phyloP scores from a whole-genome alignment of 2,329 filamentous ascomycete species.

The Monosporascus sp. region DNA sequence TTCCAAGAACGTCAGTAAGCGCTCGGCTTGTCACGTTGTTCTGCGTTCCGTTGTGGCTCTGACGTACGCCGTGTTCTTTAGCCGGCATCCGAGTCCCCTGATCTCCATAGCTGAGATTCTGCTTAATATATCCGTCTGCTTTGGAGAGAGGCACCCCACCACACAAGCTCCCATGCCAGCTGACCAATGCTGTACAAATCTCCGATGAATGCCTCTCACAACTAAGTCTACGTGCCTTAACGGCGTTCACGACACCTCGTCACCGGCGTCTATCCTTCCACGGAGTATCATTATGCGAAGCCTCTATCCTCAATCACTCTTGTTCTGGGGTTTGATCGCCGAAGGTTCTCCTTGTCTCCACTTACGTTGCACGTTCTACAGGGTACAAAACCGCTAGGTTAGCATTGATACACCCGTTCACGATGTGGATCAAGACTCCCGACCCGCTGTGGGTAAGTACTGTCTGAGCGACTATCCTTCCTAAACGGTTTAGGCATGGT shows the following conservation, averaged over 20 bases:
- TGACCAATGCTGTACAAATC: conserved; percentile 8
- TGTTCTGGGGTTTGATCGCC: not conserved
- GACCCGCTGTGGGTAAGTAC: too few species aligned
- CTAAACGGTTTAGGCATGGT: too few species aligned
- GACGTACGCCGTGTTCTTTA: conserved; percentile 4
- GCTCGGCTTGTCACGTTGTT: not conserved
- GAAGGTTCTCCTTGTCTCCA: not conserved
- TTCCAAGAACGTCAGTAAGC: not conserved
- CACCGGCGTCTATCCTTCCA: not conserved
- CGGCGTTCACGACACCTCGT: not conserved
- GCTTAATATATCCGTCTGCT: not conserved
- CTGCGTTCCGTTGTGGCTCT: not conserved
- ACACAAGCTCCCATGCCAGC: not conserved
- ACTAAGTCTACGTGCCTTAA: conserved; percentile 6
- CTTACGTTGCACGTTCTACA: not conserved
- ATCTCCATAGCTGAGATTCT: conserved; percentile 19
- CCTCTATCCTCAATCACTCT: not conserved
- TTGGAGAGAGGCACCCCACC: conserved; percentile 2
- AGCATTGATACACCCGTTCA: too few species aligned
- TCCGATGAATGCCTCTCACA: conserved; percentile 2
- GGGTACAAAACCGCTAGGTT: too few species aligned
- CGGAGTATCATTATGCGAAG: too few species aligned
- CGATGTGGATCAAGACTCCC: too few species aligned
- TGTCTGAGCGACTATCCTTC: too few species aligned
- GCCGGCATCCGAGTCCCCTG: conserved; percentile 24